Base-by-base conservation (phyloP, 1,284 basidiomycete genomes). In the Hypsizygus ulmarius region DNA sequence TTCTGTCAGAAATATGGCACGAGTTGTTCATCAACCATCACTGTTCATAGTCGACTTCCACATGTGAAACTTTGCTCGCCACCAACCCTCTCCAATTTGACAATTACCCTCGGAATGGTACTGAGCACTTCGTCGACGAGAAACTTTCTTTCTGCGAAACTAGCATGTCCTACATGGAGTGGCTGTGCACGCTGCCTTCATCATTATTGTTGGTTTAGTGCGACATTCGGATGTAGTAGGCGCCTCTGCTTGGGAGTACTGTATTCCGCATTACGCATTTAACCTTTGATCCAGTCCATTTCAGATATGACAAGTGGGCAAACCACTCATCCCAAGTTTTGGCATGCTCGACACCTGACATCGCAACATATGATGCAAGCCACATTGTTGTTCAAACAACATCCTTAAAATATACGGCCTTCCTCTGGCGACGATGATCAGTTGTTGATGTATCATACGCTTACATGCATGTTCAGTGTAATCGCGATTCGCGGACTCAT, bases 271-370 rank as follows among this genome's bases (percentile, higher is more conserved):
- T 12, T 10, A 34, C 8, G 14, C 15, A 27, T 9, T 28, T 30
- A 15, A 3, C 21, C 18, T 30, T 30, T 9, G 19, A 3, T 30
- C 35, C 25, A 38, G 15, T 39, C 25, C 34, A n/a, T 44, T 40
- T 2, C 29, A 65, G 64, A 67, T 56, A 64, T 63, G 12, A 64
- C 64, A 28, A 64, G 59, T 62, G 28, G 38, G 43, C 43, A n/a
- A 3, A 37, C 25, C 19, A 32, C 27, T 32, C 27, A 32, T 16
- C 30, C 15, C 32, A 63, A 66, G 53, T 61, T 63, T 47, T 60
- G 70, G 47, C 66, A 72, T 45, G 66, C 71, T 51, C 63, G 59
- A 72, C 68, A 16, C 71, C 71, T 19, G 70, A 73, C 56, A 64
- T 72, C 37, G 55, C 73, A 47, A 67, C 65, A 25, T 72, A 67